phyloP scores from a whole-genome alignment of 2,329 filamentous ascomycete genomes.

The Fusarium napiforme region DNA sequence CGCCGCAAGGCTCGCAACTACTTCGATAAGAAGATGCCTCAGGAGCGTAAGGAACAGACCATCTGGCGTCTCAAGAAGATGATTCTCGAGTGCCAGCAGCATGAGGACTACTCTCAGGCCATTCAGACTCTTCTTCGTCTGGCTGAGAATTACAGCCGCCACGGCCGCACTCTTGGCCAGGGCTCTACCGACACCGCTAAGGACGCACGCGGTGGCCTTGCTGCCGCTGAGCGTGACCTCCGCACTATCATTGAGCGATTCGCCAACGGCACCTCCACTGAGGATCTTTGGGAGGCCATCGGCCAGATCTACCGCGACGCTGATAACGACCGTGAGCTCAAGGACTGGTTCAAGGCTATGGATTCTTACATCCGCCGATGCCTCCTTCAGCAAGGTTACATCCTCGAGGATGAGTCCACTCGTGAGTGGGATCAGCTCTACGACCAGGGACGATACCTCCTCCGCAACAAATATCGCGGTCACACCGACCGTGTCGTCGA shows the following conservation, averaged over 20 bases:
- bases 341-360: conserved; percentile 86
- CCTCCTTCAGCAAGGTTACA: conserved; percentile 89
- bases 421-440: conserved; percentile 86
- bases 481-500: conserved; percentile 89
- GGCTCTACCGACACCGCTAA: conserved; percentile 76
- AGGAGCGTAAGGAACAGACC: conserved; percentile 91
- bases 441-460: conserved; percentile 85
- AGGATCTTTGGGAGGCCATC: conserved; percentile 87
- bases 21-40: conserved; percentile 84
- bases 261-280: conserved; percentile 90
- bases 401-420: conserved; percentile 83
- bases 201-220: conserved; percentile 75
- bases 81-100: conserved; percentile 94
- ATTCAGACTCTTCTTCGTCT: conserved; percentile 86
- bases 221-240: conserved; percentile 78
- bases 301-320: conserved; percentile 88
- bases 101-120: conserved; percentile 92
- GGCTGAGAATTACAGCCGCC: conserved; percentile 84
- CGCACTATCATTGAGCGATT: conserved; percentile 92
- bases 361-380: conserved; percentile 83
- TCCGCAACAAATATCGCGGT: conserved; percentile 86
- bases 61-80: conserved; percentile 97
- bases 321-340: conserved; percentile 86
- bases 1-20: conserved; percentile 73
- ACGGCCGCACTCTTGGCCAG: conserved; percentile 73